These are phyloP conservation scores for Aspergillus proliferans DNA, from an alignment of 2,329 filamentous ascomycete species.

Conservation along the genomic window DNA sequence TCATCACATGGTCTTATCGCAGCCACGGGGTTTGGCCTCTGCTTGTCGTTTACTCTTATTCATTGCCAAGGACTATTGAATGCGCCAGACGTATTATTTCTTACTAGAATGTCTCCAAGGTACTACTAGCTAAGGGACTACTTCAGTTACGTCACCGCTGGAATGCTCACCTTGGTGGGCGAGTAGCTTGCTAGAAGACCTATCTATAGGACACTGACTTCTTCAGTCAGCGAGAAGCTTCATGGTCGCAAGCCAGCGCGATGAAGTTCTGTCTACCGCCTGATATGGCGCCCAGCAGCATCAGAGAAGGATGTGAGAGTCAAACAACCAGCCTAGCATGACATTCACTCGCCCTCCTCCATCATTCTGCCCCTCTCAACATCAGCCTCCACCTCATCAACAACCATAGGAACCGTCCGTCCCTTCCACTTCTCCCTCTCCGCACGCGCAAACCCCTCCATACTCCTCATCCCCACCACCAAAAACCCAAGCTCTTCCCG, in stretches of 20 bases:
- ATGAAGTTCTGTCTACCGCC: too few relatives aligned
- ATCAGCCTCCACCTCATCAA: constrained; percentile 54
- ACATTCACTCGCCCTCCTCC: constrained; percentile 33
- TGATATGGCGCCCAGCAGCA: too few relatives aligned
- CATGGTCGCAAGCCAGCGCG: too few relatives aligned
- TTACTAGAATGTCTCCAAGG: too few relatives aligned
- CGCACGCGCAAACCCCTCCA: constrained; percentile 61
- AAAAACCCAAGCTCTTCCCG: constrained; percentile 90
- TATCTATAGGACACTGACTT: too few relatives aligned
- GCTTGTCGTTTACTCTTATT: neutral
- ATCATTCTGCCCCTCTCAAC: constrained; percentile 47
- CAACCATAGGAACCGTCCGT: constrained; percentile 52
- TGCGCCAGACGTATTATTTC: neutral
- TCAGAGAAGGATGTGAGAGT: too few relatives aligned
- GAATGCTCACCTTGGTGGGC: too few relatives aligned
- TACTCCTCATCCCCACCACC: constrained; percentile 75
- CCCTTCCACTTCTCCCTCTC: constrained; percentile 54
- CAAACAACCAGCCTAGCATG: neutral
- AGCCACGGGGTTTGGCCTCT: neutral
- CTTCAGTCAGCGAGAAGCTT: too few relatives aligned
- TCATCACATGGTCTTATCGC: neutral
- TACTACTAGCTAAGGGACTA: too few relatives aligned
- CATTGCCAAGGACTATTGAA: neutral
- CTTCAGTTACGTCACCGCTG: too few relatives aligned
- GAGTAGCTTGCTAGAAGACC: too few relatives aligned